Evolutionary conservation across 768 basidiomycete species (phyloP), one percentile per base, ranked within the genome.

Genomic region (Boletus barrowsii): DNA sequence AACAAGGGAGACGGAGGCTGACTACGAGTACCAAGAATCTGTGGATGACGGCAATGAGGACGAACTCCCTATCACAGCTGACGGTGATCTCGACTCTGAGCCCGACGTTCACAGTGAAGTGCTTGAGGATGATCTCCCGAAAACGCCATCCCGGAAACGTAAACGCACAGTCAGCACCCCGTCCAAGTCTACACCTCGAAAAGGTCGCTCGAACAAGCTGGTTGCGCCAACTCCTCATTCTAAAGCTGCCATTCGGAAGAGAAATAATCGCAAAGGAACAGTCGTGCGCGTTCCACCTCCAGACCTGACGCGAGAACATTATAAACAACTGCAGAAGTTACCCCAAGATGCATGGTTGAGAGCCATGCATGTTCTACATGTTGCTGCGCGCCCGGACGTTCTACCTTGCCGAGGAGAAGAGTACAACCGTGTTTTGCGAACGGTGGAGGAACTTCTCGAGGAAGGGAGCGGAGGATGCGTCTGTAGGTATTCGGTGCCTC

Each of bases 401-500:
- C 72, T 99, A 39, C 94, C 94, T 5, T 96, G 95, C 71, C 76
- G 97, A 43, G 90, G 93, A 52, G 83, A 84, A 44, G 93, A 98
- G 69, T 96, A 89, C 63, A 79, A 76, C 14, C 78, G 82, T 42
- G 87, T 98, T 22, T 63, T 94, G 62, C 76, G 81, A 22, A 82
- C 83, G 39, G 86, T 98, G 4, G 87, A 88, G 49, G 89, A 93
- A 56, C 75, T 96, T 30, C 75, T 99, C 13, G 93, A 97, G 55
- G 91, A 93, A 59, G 93, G 93, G 0, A 91, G 88, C 39, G 96
- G 96, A 2, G 96, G 96, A 17, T 99, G 97, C 70, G 78, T 99
- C 48, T 98, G 95, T 96, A 64, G 67, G 93, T 53, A 43, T 15
- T 42, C 42, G 5, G 7, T 47, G 32, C 35, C 46, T 11, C 9